Conservation (phyloP, 805 yeast species). For the Barnettozyma sp. region DNA sequence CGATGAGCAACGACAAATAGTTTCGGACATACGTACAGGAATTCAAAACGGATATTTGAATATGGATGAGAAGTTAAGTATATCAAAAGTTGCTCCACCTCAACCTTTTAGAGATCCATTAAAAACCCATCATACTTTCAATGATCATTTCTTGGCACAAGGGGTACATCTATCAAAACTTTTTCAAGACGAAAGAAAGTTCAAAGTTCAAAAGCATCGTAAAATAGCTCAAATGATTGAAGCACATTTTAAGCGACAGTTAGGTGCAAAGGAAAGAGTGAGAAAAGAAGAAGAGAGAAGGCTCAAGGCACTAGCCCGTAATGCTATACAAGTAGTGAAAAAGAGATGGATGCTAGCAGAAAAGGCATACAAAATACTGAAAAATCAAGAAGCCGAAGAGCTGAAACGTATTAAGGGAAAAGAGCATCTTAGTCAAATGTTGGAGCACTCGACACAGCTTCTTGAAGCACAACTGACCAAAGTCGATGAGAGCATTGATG, state of each 20-base stretch:
- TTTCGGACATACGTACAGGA: conserved; percentile 41
- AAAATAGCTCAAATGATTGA: conserved; percentile 80
- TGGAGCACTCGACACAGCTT: conserved; percentile 86
- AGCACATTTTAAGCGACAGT: conserved; percentile 74
- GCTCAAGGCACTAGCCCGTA: conserved; percentile 63
- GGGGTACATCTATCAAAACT: conserved; percentile 65
- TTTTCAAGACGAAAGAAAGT: conserved; percentile 56
- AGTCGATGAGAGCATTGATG: conserved; percentile 25
- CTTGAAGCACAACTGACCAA: conserved; percentile 74
- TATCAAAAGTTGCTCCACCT: conserved; percentile 35
- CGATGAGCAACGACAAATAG: conserved; percentile 40
- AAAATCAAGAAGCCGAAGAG: conserved; percentile 72
- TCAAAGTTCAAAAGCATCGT: conserved; percentile 59
- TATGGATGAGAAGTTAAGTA: conserved; percentile 37
- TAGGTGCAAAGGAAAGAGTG: conserved; percentile 83
- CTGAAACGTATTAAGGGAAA: conserved; percentile 75
- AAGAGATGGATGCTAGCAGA: conserved; percentile 89
- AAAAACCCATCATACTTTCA: conserved; percentile 42
- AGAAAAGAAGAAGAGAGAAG: conserved; percentile 69
- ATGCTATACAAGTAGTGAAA: conserved; percentile 76
- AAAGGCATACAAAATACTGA: conserved; percentile 67
- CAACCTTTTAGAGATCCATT: conserved; percentile 42
- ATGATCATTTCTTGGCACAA: conserved; percentile 72
- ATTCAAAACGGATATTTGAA: conserved; percentile 36
- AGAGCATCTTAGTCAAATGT: conserved; percentile 77